Evolutionary conservation across 768 basidiomycete species (phyloP).

Genomic region (Collybiopsis luxurians): DNA sequence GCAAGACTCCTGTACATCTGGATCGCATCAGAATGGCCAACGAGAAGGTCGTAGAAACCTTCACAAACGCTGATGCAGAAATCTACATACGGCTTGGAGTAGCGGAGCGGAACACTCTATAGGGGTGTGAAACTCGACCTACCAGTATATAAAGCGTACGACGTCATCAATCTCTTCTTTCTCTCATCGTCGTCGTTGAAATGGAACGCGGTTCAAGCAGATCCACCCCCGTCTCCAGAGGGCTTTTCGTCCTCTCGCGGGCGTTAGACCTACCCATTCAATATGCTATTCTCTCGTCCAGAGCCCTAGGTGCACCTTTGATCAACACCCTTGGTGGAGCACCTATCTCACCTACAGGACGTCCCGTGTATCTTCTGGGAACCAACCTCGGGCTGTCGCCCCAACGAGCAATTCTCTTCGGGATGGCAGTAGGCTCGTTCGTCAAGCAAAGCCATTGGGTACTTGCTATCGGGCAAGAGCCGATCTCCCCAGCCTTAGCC

Average conservation of each 20-base stretch:
- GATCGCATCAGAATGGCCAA: too few relatives aligned
- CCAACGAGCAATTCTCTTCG: conserved; percentile 1
- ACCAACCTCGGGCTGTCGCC: background rate
- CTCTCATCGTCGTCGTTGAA: too few relatives aligned
- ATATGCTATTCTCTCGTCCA: conserved; percentile 2
- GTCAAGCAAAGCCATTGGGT: conserved; percentile 4
- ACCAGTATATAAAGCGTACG: too few relatives aligned
- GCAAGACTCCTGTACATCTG: too few relatives aligned
- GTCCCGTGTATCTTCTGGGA: background rate
- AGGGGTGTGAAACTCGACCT: too few relatives aligned
- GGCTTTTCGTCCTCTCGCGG: background rate
- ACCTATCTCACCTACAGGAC: background rate
- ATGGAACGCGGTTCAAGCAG: background rate
- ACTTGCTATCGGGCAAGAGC: background rate
- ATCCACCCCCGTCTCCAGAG: background rate
- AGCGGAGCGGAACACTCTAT: too few relatives aligned
- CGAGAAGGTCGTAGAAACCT: too few relatives aligned
- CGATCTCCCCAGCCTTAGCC: background rate
- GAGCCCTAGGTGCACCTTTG: background rate
- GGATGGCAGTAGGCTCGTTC: conserved; percentile 3
- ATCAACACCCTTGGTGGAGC: background rate
- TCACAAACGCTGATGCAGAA: too few relatives aligned
- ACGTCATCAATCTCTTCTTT: too few relatives aligned
- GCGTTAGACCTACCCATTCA: background rate
- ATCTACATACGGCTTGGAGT: too few relatives aligned